A percentile compares a stretch with the other conserved stretches of the same genome.
These are phyloP conservation scores for Camellia sinensis DNA, from an alignment of 148 eudicot species.

Conservation along the genomic window DNA sequence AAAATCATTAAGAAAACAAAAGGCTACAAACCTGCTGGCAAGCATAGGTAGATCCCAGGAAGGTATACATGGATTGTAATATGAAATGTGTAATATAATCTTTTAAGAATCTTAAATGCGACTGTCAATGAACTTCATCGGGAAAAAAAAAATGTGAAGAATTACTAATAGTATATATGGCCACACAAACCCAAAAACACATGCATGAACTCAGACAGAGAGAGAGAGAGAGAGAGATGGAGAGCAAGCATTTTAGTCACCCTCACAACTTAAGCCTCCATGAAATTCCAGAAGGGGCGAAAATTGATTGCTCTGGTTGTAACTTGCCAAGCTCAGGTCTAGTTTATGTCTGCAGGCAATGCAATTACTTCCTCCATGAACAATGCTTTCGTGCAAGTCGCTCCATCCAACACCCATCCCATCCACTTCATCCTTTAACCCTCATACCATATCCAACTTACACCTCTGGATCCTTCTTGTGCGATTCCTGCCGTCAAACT, in stretches of 20 bases:
- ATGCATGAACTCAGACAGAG: too few species aligned
- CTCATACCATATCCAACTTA: slow-evolving; percentile 29
- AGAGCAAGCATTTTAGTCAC: slow-evolving; percentile 34
- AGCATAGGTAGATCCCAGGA: too few species aligned
- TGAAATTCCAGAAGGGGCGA: slow-evolving; percentile 7
- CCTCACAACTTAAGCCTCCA: slow-evolving; percentile 15
- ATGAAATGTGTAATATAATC: too few species aligned
- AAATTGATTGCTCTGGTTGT: slow-evolving; percentile 25
- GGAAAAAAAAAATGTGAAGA: too few species aligned
- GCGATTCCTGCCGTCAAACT: slow-evolving; percentile 13
- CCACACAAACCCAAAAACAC: too few species aligned
- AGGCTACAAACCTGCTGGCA: too few species aligned
- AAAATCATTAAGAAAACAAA: too few species aligned
- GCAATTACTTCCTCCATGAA: slow-evolving; percentile 29
- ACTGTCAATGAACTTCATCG: too few species aligned
- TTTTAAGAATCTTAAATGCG: too few species aligned
- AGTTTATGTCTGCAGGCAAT: slow-evolving; percentile 21
- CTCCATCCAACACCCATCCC: slow-evolving; percentile 24
- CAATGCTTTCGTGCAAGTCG: slow-evolving; percentile 27
- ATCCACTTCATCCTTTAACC: slow-evolving; percentile 24
- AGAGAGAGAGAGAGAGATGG: slow-evolving; percentile 12
- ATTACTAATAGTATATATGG: too few species aligned
- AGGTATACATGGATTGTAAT: too few species aligned
- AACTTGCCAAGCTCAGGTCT: not conserved
- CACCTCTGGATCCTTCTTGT: slow-evolving; percentile 23